These are phyloP conservation scores for Taiozyma onychis DNA, from an alignment of 1,139 yeast genomes.

Conservation along the genomic window DNA sequence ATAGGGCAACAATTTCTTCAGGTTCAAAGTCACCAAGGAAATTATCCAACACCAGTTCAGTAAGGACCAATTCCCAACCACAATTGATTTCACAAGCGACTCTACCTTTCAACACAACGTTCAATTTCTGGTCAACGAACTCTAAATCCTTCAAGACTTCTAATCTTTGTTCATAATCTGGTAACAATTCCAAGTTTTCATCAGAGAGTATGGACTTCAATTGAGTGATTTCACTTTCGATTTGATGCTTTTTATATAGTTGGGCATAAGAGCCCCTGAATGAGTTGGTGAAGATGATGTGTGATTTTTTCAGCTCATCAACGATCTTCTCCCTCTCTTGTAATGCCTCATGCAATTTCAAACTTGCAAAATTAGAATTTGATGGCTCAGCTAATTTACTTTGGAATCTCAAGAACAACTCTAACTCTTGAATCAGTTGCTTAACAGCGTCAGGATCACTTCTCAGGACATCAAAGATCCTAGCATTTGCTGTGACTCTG, in stretches of 20 bases:
- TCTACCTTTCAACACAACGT: slow-evolving; percentile 79
- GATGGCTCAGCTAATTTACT: slow-evolving; percentile 41
- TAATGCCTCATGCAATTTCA: slow-evolving; percentile 47
- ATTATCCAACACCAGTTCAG: slow-evolving; percentile 86
- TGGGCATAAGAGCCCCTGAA: slow-evolving; percentile 46
- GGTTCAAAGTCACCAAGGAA: slow-evolving; percentile 92
- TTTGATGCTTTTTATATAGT: slow-evolving; percentile 39
- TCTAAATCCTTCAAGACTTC: slow-evolving; percentile 67
- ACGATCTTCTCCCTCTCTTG: slow-evolving; percentile 39
- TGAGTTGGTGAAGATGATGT: slow-evolving; percentile 31
- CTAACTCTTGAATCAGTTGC: slow-evolving; percentile 39
- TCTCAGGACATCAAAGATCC: slow-evolving; percentile 39
- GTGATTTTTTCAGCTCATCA: slow-evolving; percentile 30
- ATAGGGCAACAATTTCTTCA: slow-evolving; percentile 89
- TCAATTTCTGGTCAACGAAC: slow-evolving; percentile 70
- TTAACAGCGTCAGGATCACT: slow-evolving; percentile 37
- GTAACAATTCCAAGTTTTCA: slow-evolving; percentile 82
- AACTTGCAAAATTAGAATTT: slow-evolving; percentile 40
- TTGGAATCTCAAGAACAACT: slow-evolving; percentile 36
- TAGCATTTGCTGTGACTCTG: slow-evolving; percentile 36
- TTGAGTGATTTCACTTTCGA: slow-evolving; percentile 47
- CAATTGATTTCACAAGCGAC: slow-evolving; percentile 83
- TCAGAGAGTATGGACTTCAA: slow-evolving; percentile 67
- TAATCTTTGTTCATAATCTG: slow-evolving; percentile 89
- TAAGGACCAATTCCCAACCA: slow-evolving; percentile 85